These are phyloP conservation scores for Phialophora macrospora DNA, from an alignment of 2,329 filamentous ascomycete genomes.

Conservation along the genomic window DNA sequence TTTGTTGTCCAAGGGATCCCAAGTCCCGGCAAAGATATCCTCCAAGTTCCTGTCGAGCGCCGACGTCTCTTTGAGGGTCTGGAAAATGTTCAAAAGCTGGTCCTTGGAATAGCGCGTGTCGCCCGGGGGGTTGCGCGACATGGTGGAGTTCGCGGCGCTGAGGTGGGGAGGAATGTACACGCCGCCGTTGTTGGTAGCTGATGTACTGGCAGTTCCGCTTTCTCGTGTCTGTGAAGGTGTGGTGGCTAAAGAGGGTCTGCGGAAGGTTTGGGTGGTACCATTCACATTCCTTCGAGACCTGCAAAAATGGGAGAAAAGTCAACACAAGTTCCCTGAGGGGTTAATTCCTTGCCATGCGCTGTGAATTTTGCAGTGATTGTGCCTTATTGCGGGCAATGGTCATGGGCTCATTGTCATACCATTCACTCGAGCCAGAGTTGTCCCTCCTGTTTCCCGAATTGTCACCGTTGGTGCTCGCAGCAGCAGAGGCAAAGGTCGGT, in stretches of 20 bases:
- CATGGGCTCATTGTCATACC: slow-evolving; percentile 59
- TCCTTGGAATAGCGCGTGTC: slow-evolving; percentile 75
- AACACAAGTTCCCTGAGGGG: slow-evolving; percentile 4
- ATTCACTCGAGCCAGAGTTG: slow-evolving; percentile 69
- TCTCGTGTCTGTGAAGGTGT: slow-evolving; percentile 50
- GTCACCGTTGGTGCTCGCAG: slow-evolving; percentile 72
- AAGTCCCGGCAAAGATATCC: slow-evolving; percentile 72
- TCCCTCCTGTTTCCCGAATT: slow-evolving; percentile 60
- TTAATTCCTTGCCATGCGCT: slow-evolving; percentile 71
- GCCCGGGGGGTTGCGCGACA: slow-evolving; percentile 58
- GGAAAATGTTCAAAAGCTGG: slow-evolving; percentile 76
- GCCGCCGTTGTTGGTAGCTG: slow-evolving; percentile 50
- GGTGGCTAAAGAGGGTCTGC: slow-evolving; percentile 65
- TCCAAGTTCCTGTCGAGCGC: slow-evolving; percentile 65
- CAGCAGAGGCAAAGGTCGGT: slow-evolving; percentile 83
- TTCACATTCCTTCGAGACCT: slow-evolving; percentile 68
- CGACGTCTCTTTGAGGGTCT: slow-evolving; percentile 59
- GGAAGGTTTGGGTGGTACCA: slow-evolving; percentile 70
- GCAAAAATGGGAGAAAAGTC: slow-evolving; percentile 22
- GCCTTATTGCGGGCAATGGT: not conserved
- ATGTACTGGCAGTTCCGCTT: slow-evolving; percentile 42
- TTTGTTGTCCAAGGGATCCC: slow-evolving; percentile 72
- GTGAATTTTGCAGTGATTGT: not conserved
- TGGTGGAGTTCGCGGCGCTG: slow-evolving; percentile 56
- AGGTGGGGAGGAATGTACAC: slow-evolving; percentile 67